Percentiles rank a stretch among this genome's conserved stretches.
These are phyloP conservation scores for Phoenix dactylifera DNA, from an alignment of 176 grass and related monocot species.

Conservation along the genomic window DNA sequence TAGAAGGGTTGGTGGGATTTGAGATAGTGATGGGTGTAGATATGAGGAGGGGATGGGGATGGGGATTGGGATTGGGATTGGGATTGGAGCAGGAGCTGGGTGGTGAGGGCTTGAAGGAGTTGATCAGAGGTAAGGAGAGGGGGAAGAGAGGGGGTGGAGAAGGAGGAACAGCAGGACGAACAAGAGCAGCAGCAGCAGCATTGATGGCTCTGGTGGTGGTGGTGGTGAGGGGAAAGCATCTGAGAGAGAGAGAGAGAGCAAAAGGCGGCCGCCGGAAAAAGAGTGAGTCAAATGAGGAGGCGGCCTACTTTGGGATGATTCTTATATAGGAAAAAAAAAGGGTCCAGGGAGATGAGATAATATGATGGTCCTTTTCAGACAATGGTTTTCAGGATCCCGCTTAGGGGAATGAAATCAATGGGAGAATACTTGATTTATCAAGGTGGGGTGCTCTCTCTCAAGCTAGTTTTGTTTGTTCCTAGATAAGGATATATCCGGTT, in stretches of 20 bases:
- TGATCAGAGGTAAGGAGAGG: constrained; percentile 12
- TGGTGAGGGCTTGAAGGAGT: constrained; percentile 13
- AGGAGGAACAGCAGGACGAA: constrained; percentile 3
- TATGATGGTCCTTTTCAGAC: too few relatives aligned
- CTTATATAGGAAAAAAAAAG: too few relatives aligned
- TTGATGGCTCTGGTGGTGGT: neutral
- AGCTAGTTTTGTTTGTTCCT: too few relatives aligned
- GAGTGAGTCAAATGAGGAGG: too few relatives aligned
- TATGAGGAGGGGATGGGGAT: neutral
- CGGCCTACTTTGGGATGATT: too few relatives aligned
- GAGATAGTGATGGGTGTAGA: constrained; percentile 23
- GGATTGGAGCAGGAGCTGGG: constrained; percentile 29
- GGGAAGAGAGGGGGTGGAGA: constrained; percentile 3
- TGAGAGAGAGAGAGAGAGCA: neutral
- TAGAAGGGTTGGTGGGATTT: constrained; percentile 27
- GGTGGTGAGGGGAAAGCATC: neutral
- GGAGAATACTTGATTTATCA: too few relatives aligned
- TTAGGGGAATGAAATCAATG: too few relatives aligned
- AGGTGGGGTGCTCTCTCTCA: too few relatives aligned
- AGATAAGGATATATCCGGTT: too few relatives aligned
- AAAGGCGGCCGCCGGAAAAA: too few relatives aligned
- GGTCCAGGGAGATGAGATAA: too few relatives aligned
- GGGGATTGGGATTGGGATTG: constrained; percentile 6
- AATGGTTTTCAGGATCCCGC: too few relatives aligned
- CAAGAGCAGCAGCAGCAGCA: constrained; percentile 6